Evolutionary conservation across 768 basidiomycete species (phyloP).

Genomic region (Pulveroboletus sp.): DNA sequence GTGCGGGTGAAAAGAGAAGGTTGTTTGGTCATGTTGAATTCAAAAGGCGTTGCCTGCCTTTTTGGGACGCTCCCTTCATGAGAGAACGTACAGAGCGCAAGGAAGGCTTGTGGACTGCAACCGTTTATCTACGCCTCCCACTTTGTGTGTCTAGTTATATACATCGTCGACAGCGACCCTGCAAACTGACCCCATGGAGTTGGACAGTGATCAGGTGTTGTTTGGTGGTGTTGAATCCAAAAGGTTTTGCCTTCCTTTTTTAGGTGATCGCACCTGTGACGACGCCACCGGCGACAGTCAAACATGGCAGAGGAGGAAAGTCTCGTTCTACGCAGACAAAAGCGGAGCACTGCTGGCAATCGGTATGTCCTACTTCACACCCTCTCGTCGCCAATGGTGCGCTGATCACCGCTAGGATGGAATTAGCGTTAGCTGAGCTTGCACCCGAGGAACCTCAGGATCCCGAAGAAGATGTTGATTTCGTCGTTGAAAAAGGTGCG

Average conservation of each 20-base stretch:
- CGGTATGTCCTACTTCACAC: constrained; percentile 38
- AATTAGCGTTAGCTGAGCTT: constrained; percentile 62
- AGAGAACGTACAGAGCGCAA: too few species aligned
- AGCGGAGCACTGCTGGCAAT: constrained; percentile 75
- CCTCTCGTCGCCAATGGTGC: background rate
- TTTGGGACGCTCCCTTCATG: background rate
- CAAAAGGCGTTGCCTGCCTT: constrained; percentile 12
- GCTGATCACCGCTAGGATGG: constrained; percentile 50
- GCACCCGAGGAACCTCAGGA: constrained; percentile 49
- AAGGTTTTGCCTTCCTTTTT: constrained; percentile 7
- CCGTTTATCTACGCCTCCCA: too few species aligned
- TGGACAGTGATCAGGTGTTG: too few species aligned
- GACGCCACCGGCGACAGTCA: background rate
- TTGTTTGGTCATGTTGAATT: constrained; percentile 24
- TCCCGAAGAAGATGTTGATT: constrained; percentile 70
- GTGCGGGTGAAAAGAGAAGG: background rate
- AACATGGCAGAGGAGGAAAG: constrained; percentile 15
- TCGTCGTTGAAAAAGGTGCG: constrained; percentile 57
- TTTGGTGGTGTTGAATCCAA: too few species aligned
- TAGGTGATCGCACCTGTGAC: background rate
- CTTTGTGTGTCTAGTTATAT: too few species aligned
- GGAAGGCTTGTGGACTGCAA: too few species aligned
- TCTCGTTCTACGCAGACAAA: constrained; percentile 54
- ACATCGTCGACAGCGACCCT: too few species aligned
- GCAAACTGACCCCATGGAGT: too few species aligned